These are phyloP conservation scores for Anethum foeniculum DNA, from an alignment of 140 eudicot genomes.

Conservation along the genomic window DNA sequence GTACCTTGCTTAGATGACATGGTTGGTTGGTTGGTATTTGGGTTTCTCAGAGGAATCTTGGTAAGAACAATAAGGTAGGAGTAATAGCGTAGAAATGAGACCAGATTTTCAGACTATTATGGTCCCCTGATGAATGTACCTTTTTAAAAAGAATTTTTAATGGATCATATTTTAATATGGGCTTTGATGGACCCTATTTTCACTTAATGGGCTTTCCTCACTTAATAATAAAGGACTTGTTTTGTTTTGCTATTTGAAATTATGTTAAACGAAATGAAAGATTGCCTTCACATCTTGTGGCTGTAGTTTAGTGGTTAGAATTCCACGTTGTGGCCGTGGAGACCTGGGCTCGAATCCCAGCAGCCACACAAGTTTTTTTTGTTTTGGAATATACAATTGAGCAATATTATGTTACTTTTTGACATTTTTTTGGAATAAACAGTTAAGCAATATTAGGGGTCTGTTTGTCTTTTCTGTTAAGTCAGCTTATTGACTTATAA, in stretches of 20 bases:
- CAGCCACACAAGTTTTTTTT: conserved; percentile 41
- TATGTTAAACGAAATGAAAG: too few species aligned
- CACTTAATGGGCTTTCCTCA: not conserved
- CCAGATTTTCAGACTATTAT: not conserved
- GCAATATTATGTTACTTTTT: too few species aligned
- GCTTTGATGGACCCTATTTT: not conserved
- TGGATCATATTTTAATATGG: not conserved
- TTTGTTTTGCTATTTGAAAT: too few species aligned
- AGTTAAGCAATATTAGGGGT: too few species aligned
- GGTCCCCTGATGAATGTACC: too few species aligned
- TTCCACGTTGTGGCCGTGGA: conserved; percentile 44
- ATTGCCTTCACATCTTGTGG: too few species aligned
- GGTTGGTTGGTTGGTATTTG: not conserved
- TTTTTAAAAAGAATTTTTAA: not conserved
- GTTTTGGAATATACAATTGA: not conserved
- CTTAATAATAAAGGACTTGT: too few species aligned
- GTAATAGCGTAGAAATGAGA: not conserved
- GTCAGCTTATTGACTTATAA: too few species aligned
- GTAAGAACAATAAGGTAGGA: not conserved
- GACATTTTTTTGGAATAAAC: too few species aligned
- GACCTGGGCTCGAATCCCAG: conserved; percentile 99
- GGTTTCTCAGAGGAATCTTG: not conserved
- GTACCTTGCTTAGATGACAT: conserved; percentile 5
- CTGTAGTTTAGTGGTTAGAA: conserved; percentile 15
- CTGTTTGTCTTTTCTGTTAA: too few species aligned